Conservation (phyloP, 2,329 filamentous ascomycete genomes). For the Leptographium lundbergii region DNA sequence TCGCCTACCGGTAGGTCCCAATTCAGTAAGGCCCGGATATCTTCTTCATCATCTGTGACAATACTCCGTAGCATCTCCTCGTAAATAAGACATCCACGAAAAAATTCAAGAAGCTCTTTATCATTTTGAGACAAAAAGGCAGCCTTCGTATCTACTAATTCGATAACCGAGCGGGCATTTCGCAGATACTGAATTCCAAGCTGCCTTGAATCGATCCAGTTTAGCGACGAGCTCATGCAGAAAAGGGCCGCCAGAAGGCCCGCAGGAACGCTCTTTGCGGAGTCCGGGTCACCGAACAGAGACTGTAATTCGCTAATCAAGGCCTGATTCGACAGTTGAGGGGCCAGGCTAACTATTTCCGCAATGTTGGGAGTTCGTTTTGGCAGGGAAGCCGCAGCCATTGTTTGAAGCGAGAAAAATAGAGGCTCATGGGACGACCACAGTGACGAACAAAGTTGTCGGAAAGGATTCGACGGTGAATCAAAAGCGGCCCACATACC, state of each 20-base stretch:
- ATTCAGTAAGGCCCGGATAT: conserved; percentile 10
- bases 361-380: conserved; percentile 23
- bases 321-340: conserved; percentile 20
- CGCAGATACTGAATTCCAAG: conserved; percentile 13
- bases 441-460: conserved; percentile 22
- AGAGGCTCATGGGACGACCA: conserved; percentile 25
- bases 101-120: conserved; percentile 21
- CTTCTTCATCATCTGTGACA: conserved; percentile 20
- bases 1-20: background rate
- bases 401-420: conserved; percentile 26
- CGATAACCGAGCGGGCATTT: conserved; percentile 14
- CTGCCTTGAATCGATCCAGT: conserved; percentile 25
- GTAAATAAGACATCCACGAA: conserved; percentile 26
- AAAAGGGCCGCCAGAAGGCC: conserved; percentile 25
- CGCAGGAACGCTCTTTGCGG: conserved; percentile 16
- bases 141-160: conserved; percentile 5
- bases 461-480: conserved; percentile 25
- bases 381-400: conserved; percentile 26
- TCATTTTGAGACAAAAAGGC: conserved; percentile 12
- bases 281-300: conserved; percentile 11
- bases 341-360: conserved; percentile 20
- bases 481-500: conserved; percentile 28
- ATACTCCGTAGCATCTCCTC: conserved; percentile 27
- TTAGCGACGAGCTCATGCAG: conserved; percentile 26
- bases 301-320: conserved; percentile 22